Percentiles rank a stretch among this genome's conserved stretches.
phyloP scores from a whole-genome alignment of 1,284 basidiomycete species.

The Taiwanofungus camphoratus region DNA sequence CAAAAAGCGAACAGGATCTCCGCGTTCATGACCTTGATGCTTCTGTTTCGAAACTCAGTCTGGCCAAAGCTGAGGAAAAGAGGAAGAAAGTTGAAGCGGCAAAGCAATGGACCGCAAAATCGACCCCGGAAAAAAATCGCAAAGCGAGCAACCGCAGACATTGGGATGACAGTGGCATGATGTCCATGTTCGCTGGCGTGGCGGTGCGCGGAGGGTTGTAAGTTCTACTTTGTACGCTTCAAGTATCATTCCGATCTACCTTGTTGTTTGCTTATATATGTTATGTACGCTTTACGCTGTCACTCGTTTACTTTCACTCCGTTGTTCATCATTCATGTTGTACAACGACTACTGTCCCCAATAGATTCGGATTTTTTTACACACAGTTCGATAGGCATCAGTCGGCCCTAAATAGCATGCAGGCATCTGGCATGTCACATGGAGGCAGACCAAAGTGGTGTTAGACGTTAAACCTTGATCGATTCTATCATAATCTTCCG shows the following conservation, averaged over 20 bases:
- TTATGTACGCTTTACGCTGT: constrained; percentile 6
- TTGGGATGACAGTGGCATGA: too few relatives aligned
- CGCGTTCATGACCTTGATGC: constrained; percentile 4
- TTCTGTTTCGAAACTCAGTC: constrained; percentile 22
- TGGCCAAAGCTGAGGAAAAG: constrained; percentile 39
- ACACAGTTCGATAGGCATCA: too few relatives aligned
- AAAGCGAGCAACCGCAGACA: too few relatives aligned
- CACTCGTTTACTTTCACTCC: constrained; percentile 4
- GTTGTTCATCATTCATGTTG: constrained; percentile 7
- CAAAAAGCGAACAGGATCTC: not conserved
- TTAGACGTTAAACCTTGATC: too few relatives aligned
- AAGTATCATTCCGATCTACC: not conserved
- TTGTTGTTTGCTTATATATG: not conserved
- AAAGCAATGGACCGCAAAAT: constrained; percentile 32
- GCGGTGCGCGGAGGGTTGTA: constrained; percentile 4
- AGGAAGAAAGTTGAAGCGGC: constrained; percentile 40
- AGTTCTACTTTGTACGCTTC: not conserved
- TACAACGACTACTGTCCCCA: constrained; percentile 3
- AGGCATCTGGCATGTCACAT: too few relatives aligned
- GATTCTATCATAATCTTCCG: too few relatives aligned
- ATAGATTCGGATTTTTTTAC: not conserved
- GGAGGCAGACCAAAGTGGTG: too few relatives aligned
- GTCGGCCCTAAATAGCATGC: too few relatives aligned
- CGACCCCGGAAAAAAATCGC: constrained; percentile 32
- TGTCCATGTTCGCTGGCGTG: constrained; percentile 4